These are phyloP conservation scores for Yamadazyma friedrichii DNA, from an alignment of 1,139 yeast species.

Conservation along the genomic window DNA sequence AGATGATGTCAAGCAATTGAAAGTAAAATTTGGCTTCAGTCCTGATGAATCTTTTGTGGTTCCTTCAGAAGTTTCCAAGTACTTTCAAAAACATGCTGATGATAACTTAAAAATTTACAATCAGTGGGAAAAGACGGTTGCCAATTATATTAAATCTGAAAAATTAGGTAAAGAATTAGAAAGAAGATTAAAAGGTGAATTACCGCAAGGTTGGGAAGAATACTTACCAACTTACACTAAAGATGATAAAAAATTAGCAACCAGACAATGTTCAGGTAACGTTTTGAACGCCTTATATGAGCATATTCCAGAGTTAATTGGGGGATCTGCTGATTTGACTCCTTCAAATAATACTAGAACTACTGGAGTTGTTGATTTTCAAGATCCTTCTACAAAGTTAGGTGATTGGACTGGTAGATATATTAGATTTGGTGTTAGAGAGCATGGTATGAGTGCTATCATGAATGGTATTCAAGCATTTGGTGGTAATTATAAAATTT, in stretches of 20 bases:
- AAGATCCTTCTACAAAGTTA: conserved; percentile 75
- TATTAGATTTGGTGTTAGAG: conserved; percentile 98
- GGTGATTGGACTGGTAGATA: conserved; percentile 93
- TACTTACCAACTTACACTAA: conserved; percentile 78
- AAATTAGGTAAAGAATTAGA: conserved; percentile 66
- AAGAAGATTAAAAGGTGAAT: conserved; percentile 78
- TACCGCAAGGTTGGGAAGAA: conserved; percentile 84
- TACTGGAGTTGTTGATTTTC: conserved; percentile 85
- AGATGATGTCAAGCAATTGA: conserved; percentile 88
- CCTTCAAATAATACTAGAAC: conserved; percentile 97
- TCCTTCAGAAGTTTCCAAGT: conserved; percentile 79
- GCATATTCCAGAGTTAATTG: conserved; percentile 82
- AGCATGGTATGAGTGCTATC: conserved; percentile 99
- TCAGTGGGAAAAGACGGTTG: conserved; percentile 71
- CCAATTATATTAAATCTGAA: conserved; percentile 62
- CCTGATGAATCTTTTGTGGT: conserved; percentile 78
- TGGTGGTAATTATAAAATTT: conserved; percentile 89
- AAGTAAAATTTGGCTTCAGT: conserved; percentile 82
- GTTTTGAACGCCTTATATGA: conserved; percentile 66
- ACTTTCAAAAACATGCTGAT: conserved; percentile 57
- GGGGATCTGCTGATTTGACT: conserved; percentile 98
- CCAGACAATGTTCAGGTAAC: conserved; percentile 92
- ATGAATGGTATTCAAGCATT: conserved; percentile 96
- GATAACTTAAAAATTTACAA: conserved; percentile 61
- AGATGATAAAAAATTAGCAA: conserved; percentile 79